Evolutionary conservation across 169 alveolate species (phyloP).

Genomic region (Babesia gibsoni): DNA sequence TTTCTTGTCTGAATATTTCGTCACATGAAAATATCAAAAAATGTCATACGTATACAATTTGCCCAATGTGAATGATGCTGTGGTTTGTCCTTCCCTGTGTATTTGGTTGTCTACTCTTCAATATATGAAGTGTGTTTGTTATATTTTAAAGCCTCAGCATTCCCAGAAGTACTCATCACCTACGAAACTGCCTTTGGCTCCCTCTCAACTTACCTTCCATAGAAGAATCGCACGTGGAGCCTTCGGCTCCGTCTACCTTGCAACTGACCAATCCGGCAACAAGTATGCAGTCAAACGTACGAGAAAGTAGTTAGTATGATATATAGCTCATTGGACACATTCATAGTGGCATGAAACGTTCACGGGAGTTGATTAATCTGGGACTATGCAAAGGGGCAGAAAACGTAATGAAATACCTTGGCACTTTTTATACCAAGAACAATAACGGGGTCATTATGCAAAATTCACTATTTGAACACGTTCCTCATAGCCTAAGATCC

Average conservation of each 20-base stretch:
- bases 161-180: conserved; percentile 53
- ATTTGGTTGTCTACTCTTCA: too few species aligned
- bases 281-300: conserved; percentile 53
- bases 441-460: conserved; percentile 40
- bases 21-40: too few species aligned
- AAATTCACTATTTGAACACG: conserved; percentile 42
- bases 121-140: not conserved
- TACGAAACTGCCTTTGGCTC: conserved; percentile 24
- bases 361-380: conserved; percentile 53
- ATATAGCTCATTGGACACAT: not conserved
- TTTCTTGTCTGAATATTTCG: too few species aligned
- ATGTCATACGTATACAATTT: too few species aligned
- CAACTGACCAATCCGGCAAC: conserved; percentile 34
- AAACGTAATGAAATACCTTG: conserved; percentile 43
- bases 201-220: conserved; percentile 55
- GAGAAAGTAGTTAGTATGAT: conserved; percentile 30
- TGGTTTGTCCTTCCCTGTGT: too few species aligned
- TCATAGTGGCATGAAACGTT: conserved; percentile 48
- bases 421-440: conserved; percentile 54
- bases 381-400: conserved; percentile 58
- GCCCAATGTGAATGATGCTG: too few species aligned
- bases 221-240: conserved; percentile 56
- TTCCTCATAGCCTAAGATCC: conserved; percentile 41
- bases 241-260: conserved; percentile 60
- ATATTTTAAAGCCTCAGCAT: not conserved